Conservation (phyloP, 2,329 filamentous ascomycete species). For the Cryphonectria naterciae region DNA sequence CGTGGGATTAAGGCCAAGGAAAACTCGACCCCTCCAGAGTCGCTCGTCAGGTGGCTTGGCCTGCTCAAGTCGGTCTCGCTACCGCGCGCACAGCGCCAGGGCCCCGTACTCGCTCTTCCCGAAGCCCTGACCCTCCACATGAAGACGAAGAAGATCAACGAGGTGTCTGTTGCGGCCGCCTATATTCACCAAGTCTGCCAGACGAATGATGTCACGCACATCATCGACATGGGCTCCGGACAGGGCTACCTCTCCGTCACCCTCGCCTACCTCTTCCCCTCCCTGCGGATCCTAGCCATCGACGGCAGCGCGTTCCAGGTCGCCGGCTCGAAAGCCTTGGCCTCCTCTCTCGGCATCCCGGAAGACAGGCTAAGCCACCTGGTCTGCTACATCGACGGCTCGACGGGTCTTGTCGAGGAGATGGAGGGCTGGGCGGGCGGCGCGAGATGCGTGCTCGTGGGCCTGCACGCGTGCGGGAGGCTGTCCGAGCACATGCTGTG, state of each 20-base stretch:
- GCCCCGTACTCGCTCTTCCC: constrained; percentile 30
- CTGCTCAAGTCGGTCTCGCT: constrained; percentile 34
- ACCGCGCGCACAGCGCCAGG: constrained; percentile 32
- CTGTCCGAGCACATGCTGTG: constrained; percentile 41
- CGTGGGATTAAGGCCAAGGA: background rate
- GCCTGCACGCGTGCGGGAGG: constrained; percentile 40
- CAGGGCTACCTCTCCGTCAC: constrained; percentile 39
- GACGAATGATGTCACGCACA: constrained; percentile 32
- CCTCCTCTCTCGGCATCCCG: constrained; percentile 33
- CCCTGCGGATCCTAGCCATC: constrained; percentile 37
- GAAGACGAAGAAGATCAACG: constrained; percentile 39
- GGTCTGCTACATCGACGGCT: constrained; percentile 38
- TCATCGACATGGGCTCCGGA: constrained; percentile 36
- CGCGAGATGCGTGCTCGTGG: constrained; percentile 39
- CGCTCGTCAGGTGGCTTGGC: constrained; percentile 34
- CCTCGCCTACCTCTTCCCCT: constrained; percentile 37
- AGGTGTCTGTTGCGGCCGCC: constrained; percentile 36
- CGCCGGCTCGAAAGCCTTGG: constrained; percentile 35
- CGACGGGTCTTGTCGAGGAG: constrained; percentile 29
- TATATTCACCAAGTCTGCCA: constrained; percentile 35
- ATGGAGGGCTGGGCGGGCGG: constrained; percentile 37
- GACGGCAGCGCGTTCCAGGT: constrained; percentile 39
- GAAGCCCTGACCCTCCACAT: constrained; percentile 34
- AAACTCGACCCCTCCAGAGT: constrained; percentile 29
- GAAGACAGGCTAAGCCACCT: constrained; percentile 33